phyloP scores from a whole-genome alignment of 1,284 basidiomycete species.

The Sporisorium exsertum region DNA sequence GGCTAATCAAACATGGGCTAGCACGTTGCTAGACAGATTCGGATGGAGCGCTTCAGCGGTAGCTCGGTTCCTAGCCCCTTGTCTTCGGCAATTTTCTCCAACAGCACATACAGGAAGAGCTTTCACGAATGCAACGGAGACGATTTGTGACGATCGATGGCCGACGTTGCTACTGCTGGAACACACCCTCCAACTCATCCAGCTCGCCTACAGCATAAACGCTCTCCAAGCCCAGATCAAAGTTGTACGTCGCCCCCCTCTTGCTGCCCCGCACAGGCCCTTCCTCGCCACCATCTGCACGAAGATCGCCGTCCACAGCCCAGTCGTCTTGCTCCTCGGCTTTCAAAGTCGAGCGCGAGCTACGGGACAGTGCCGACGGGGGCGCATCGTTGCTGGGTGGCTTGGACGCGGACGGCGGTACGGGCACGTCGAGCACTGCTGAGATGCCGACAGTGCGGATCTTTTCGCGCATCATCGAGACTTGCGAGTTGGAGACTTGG shows the following conservation, averaged over 20 bases:
- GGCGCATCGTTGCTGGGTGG: slow-evolving; percentile 35
- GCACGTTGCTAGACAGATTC: background rate
- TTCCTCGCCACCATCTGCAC: slow-evolving; percentile 3
- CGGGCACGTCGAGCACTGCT: slow-evolving; percentile 59
- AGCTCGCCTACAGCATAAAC: slow-evolving; percentile 62
- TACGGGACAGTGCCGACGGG: slow-evolving; percentile 26
- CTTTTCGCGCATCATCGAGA: slow-evolving; percentile 80
- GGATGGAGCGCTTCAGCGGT: background rate
- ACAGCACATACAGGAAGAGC: background rate
- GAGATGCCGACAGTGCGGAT: slow-evolving; percentile 85
- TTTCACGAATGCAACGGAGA: background rate
- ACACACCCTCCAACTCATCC: slow-evolving; percentile 53
- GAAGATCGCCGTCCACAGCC: slow-evolving; percentile 40
- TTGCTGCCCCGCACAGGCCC: slow-evolving; percentile 47
- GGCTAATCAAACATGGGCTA: background rate
- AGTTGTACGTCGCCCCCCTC: slow-evolving; percentile 65
- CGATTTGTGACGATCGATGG: background rate
- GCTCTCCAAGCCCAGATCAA: slow-evolving; percentile 71
- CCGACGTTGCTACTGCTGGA: slow-evolving; percentile 26
- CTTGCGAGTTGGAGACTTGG: slow-evolving; percentile 75
- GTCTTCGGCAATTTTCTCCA: background rate
- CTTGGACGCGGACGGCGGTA: slow-evolving; percentile 33
- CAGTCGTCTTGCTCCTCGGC: slow-evolving; percentile 26
- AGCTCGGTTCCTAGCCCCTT: background rate
- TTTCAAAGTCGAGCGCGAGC: slow-evolving; percentile 5